phyloP scores from a whole-genome alignment of 208 protist genomes.

The Zelonia costaricensis region DNA sequence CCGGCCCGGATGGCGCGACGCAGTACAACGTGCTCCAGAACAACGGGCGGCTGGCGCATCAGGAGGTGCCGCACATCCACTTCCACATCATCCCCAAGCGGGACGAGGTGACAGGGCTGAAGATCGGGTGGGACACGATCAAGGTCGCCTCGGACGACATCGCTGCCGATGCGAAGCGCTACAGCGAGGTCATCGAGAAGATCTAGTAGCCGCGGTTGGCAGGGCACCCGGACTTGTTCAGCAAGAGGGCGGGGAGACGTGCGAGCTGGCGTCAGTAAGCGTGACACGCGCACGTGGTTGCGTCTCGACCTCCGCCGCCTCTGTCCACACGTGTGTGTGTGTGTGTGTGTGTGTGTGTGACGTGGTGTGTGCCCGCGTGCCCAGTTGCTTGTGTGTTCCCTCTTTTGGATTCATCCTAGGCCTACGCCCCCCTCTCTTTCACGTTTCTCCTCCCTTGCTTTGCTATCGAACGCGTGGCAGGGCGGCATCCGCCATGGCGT shows the following conservation, averaged over 20 bases:
- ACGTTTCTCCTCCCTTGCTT: neutral
- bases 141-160: slow-evolving; percentile 59
- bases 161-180: slow-evolving; percentile 64
- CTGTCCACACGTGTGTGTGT: neutral
- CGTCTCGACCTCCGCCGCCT: neutral
- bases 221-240: neutral
- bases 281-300: neutral
- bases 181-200: slow-evolving; percentile 63
- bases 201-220: slow-evolving; percentile 8
- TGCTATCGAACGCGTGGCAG: neutral
- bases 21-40: slow-evolving; percentile 95
- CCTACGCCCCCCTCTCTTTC: neutral
- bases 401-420: neutral
- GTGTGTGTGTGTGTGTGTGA: neutral
- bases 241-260: neutral
- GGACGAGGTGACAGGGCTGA: slow-evolving; percentile 54
- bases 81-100: slow-evolving; percentile 94
- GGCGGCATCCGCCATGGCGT: neutral
- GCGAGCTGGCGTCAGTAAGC: too few relatives aligned
- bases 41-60: slow-evolving; percentile 89
- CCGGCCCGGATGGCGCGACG: slow-evolving; percentile 49
- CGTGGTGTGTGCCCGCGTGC: neutral
- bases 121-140: slow-evolving; percentile 66
- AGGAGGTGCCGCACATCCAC: slow-evolving; percentile 94
- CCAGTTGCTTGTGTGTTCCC: neutral